Percentiles rank a stretch among this genome's conserved stretches.
Evolutionary conservation across 805 yeast genomes (phyloP).

Genomic region (Zygosaccharomyces siamensis): DNA sequence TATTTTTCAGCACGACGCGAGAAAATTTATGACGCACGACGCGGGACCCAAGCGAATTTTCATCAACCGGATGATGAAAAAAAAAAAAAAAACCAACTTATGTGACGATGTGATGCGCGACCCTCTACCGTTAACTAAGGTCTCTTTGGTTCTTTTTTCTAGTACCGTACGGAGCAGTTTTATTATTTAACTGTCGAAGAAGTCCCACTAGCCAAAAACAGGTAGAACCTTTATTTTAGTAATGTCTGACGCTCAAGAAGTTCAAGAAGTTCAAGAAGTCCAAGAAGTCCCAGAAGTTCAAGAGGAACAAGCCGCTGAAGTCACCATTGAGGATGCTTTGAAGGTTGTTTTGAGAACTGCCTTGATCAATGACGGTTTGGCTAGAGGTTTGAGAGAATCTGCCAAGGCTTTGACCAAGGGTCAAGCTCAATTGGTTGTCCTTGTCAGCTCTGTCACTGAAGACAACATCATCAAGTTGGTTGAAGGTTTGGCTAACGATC

Average conservation of each 20-base stretch:
- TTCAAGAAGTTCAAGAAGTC: conserved; percentile 94
- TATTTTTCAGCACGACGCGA: conserved; percentile 3
- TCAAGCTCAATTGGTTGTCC: conserved; percentile 96
- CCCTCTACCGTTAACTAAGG: not conserved
- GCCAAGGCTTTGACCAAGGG: conserved; percentile 97
- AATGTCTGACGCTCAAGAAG: conserved; percentile 36
- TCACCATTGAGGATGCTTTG: conserved; percentile 97
- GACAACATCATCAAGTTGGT: conserved; percentile 93
- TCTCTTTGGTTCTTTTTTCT: not conserved
- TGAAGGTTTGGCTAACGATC: conserved; percentile 98
- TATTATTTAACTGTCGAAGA: conserved; percentile 56
- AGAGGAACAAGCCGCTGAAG: conserved; percentile 78
- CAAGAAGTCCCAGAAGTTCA: conserved; percentile 80
- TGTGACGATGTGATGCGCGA: not conserved
- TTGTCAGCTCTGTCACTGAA: conserved; percentile 98
- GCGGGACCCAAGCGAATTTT: conserved; percentile 2
- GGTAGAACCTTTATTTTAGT: conserved; percentile 9
- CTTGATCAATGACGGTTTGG: conserved; percentile 98
- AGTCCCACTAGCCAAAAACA: conserved; percentile 44
- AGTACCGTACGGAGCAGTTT: conserved; percentile 53
- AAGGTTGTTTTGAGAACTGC: conserved; percentile 97
- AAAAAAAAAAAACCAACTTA: not conserved
- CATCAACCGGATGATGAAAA: conserved; percentile 4
- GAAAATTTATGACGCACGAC: not conserved
- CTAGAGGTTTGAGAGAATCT: conserved; percentile 99